Base-by-base conservation (phyloP, 805 yeast genomes). In the Starmera dryadoides region DNA sequence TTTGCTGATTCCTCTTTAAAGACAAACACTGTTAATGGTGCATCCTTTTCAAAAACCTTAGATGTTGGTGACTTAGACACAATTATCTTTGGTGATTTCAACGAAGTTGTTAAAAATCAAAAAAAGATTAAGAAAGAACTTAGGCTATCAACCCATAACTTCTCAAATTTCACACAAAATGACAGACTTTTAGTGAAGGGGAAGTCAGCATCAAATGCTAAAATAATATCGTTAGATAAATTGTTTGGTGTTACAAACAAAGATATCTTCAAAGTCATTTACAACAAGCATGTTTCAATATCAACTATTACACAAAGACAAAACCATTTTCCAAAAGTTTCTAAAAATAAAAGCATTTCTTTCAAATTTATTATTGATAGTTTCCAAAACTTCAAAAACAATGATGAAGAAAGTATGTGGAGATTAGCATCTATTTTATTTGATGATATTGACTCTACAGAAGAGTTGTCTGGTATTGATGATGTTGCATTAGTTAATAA, bases 351-450 rank as follows among this genome's bases (percentile, higher is more conserved):
- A 4, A 30, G 40, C 1, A 38, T 66, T 6, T 49, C 62, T 2
- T 58, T 73, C 34, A 52, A 55, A 16, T 53, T 62, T 16, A 47
- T 62, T 12, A 44, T 52, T 38, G 38, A 49, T 38, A 33, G 49
- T 23, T 42, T 46, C 45, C 33, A 33, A 9, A 36, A 45, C 7
- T 43, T 37, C 7, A 30, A 46, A 8, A 42, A 50, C 7, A 25
- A 42, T 1, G 59, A 59, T 10, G 67, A 60, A 32, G 46, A 46
- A 22, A 50, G 55, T 4, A 47, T 70, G 11, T 73, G 87, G 76
- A 64, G 66, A n/a, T 61, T 84, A 33, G 73, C 82, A 1, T 73
- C 85, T 1, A 69, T 77, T 17, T 62, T 88, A 33, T 83, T 83
- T 58, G 86, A 79, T 53, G 62, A 63, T 16, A 44, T 52, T 20